These are phyloP conservation scores for Thuja plicata DNA, from an alignment of 83 land plant species.

Conservation along the genomic window DNA sequence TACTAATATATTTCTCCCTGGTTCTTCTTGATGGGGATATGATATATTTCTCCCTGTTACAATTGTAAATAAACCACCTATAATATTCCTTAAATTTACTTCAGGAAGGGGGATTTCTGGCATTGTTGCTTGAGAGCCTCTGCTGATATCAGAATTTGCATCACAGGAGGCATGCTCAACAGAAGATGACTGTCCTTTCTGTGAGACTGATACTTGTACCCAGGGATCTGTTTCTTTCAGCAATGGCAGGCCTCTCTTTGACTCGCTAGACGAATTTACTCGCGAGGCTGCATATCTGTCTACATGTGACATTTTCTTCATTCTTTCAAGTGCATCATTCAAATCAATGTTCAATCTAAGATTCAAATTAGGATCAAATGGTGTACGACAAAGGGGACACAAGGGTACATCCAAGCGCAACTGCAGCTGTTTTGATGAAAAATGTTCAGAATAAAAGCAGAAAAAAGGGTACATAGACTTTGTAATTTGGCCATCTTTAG, in stretches of 20 bases:
- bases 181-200: slow-evolving; percentile 14
- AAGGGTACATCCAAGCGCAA: slow-evolving; percentile 30
- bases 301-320: slow-evolving; percentile 14
- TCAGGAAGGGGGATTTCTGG: slow-evolving; percentile 27
- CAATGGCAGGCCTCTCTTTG: background rate
- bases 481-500: background rate
- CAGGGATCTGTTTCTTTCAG: slow-evolving; percentile 5
- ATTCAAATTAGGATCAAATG: slow-evolving; percentile 34
- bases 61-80: slow-evolving; percentile 63
- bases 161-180: slow-evolving; percentile 25
- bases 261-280: background rate
- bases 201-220: slow-evolving; percentile 5
- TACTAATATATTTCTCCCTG: slow-evolving; percentile 20
- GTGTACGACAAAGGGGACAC: slow-evolving; percentile 50
- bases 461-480: background rate
- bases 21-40: background rate
- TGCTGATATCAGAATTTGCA: slow-evolving; percentile 34
- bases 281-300: slow-evolving; percentile 5
- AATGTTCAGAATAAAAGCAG: background rate
- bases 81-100: slow-evolving; percentile 68
- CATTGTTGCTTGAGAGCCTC: slow-evolving; percentile 1
- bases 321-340: slow-evolving; percentile 35
- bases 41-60: slow-evolving; percentile 44
- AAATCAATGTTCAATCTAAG: slow-evolving; percentile 35
- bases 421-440: slow-evolving; percentile 32